Evolutionary conservation across 768 basidiomycete genomes (phyloP).

Genomic region (Chalciporus piperatus): DNA sequence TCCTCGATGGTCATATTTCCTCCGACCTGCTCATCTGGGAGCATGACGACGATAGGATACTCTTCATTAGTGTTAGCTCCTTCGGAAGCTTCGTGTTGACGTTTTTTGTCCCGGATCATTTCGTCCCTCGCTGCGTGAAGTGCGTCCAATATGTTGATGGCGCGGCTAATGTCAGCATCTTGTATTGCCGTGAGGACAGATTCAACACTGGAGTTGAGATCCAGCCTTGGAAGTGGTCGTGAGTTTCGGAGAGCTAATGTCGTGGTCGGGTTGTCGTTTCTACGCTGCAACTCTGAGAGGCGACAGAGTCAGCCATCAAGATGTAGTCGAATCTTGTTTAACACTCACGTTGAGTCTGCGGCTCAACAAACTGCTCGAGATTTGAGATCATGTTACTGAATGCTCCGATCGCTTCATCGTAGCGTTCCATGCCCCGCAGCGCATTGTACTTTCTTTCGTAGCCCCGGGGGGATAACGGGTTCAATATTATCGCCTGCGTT

Average conservation of each 20-base stretch:
- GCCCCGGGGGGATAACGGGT: neutral
- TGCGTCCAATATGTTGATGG: neutral
- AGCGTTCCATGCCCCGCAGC: conserved; percentile 13
- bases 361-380: neutral
- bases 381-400: neutral
- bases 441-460: conserved; percentile 1
- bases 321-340: too few relatives aligned
- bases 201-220: neutral
- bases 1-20: too few relatives aligned
- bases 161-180: neutral
- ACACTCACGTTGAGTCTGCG: too few relatives aligned
- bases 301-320: neutral
- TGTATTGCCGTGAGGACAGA: neutral
- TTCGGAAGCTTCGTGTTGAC: neutral
- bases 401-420: neutral
- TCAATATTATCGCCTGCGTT: neutral
- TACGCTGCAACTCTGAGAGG: neutral
- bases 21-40: too few relatives aligned
- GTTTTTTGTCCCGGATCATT: neutral
- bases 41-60: too few relatives aligned
- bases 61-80: neutral
- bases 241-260: too few relatives aligned
- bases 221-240: too few relatives aligned
- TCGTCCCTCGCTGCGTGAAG: neutral
- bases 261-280: too few relatives aligned